Conservation (phyloP, 495 filamentous ascomycete genomes). For the Neurospora hispaniola region DNA sequence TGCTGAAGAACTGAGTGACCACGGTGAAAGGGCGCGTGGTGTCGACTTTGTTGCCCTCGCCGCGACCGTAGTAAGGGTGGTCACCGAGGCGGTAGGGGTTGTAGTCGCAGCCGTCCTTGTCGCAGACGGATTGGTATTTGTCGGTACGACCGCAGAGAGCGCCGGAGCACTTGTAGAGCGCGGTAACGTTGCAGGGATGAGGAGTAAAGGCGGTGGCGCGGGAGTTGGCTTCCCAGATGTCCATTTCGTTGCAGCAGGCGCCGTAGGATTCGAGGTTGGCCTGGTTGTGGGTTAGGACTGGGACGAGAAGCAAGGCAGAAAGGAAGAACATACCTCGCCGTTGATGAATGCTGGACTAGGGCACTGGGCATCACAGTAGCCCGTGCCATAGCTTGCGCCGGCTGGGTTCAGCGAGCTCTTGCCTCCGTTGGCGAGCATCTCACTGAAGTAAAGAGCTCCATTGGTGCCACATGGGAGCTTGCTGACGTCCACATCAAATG, state of each 20-base stretch:
- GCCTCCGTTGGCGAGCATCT: slow-evolving; percentile 49
- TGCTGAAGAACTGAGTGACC: slow-evolving; percentile 56
- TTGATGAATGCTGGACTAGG: slow-evolving; percentile 46
- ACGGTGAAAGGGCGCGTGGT: slow-evolving; percentile 41
- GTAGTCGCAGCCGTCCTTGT: slow-evolving; percentile 55
- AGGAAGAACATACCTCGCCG: slow-evolving; percentile 33
- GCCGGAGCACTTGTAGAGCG: slow-evolving; percentile 39
- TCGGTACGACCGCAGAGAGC: slow-evolving; percentile 36
- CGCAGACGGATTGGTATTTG: slow-evolving; percentile 44
- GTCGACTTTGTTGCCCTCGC: slow-evolving; percentile 15
- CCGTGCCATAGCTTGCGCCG: slow-evolving; percentile 55
- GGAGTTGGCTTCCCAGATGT: slow-evolving; percentile 57
- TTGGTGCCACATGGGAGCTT: slow-evolving; percentile 57
- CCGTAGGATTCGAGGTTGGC: slow-evolving; percentile 41
- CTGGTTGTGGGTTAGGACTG: slow-evolving; percentile 4
- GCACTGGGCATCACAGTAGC: slow-evolving; percentile 66
- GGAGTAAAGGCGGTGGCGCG: slow-evolving; percentile 45
- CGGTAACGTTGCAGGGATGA: slow-evolving; percentile 43
- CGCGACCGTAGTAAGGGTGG: slow-evolving; percentile 40
- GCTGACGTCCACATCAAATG: slow-evolving; percentile 54
- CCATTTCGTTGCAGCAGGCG: slow-evolving; percentile 55
- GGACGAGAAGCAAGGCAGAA: no score
- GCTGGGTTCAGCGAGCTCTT: slow-evolving; percentile 45
- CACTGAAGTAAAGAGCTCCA: slow-evolving; percentile 56
- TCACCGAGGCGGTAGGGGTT: slow-evolving; percentile 54